These are phyloP conservation scores for Chlorella sp. DNA, from an alignment of 139 green algal species.

Conservation along the genomic window DNA sequence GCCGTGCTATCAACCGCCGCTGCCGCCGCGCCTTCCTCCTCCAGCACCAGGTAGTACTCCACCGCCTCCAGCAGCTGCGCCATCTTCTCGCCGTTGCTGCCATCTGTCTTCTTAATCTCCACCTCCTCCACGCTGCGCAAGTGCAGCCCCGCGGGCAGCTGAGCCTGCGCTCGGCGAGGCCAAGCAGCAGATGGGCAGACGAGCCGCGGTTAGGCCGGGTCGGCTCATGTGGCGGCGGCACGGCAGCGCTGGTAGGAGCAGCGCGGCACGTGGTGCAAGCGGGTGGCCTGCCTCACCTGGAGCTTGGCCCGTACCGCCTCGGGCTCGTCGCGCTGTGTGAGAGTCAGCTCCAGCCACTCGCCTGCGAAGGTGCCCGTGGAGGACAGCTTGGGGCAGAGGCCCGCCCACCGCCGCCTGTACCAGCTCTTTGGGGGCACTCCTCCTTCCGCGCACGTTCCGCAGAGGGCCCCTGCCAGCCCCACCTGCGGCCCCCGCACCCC, in stretches of 20 bases:
- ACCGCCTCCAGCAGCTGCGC: slow-evolving; percentile 32
- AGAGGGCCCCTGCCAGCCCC: too few relatives aligned
- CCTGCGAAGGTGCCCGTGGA: too few relatives aligned
- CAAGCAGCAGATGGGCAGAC: too few relatives aligned
- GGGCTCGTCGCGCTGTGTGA: slow-evolving; percentile 33
- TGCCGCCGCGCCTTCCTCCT: slow-evolving; percentile 14
- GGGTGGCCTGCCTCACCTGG: slow-evolving; percentile 20
- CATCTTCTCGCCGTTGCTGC: slow-evolving; percentile 50
- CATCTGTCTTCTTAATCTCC: slow-evolving; percentile 46
- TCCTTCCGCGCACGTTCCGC: too few relatives aligned
- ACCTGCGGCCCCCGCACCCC: too few relatives aligned
- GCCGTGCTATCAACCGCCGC: not conserved
- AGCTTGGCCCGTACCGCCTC: slow-evolving; percentile 30
- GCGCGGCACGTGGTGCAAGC: not conserved
- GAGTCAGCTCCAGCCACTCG: slow-evolving; percentile 53
- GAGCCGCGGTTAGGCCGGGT: too few relatives aligned
- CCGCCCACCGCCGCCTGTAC: too few relatives aligned
- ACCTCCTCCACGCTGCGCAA: slow-evolving; percentile 41
- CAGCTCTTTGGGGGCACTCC: too few relatives aligned
- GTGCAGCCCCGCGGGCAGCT: slow-evolving; percentile 46
- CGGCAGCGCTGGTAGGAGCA: too few relatives aligned
- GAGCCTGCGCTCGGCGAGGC: slow-evolving; percentile 9
- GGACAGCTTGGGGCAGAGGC: too few relatives aligned
- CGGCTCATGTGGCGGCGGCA: too few relatives aligned
- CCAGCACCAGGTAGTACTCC: slow-evolving; percentile 46